These are phyloP conservation scores for Torrubiellomyces zombiae DNA, from an alignment of 2,329 filamentous ascomycete genomes.

Conservation along the genomic window DNA sequence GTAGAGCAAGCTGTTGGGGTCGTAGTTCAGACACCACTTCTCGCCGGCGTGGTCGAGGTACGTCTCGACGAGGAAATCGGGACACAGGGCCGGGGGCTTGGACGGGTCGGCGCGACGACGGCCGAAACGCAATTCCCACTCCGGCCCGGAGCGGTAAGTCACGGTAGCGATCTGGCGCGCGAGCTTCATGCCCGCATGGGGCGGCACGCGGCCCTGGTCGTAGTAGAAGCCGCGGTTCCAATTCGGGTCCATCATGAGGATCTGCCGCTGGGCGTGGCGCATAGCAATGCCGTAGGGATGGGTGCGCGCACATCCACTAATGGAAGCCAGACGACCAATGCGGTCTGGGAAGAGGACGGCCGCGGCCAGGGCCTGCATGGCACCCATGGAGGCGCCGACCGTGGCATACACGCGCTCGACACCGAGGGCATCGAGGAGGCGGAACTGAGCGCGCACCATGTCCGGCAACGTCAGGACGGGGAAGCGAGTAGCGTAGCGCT, in stretches of 20 bases:
- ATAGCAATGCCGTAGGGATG: slow-evolving; percentile 98
- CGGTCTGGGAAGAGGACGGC: slow-evolving; percentile 70
- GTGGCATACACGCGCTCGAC: slow-evolving; percentile 74
- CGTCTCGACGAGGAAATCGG: slow-evolving; percentile 94
- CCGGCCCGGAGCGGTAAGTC: slow-evolving; percentile 87
- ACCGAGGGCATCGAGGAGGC: slow-evolving; percentile 63
- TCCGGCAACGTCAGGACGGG: slow-evolving; percentile 92
- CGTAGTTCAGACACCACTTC: slow-evolving; percentile 94
- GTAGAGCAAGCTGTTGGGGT: slow-evolving; percentile 88
- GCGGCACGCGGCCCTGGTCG: slow-evolving; percentile 64
- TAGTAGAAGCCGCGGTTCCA: slow-evolving; percentile 97
- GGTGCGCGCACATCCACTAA: slow-evolving; percentile 83
- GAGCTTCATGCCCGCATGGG: slow-evolving; percentile 94
- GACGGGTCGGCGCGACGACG: slow-evolving; percentile 69
- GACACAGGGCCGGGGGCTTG: slow-evolving; percentile 83
- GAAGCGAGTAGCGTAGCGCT: slow-evolving; percentile 84
- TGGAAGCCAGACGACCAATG: slow-evolving; percentile 68
- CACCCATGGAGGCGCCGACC: slow-evolving; percentile 93
- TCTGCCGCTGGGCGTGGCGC: slow-evolving; percentile 93
- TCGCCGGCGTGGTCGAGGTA: slow-evolving; percentile 96
- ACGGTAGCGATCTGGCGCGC: slow-evolving; percentile 95
- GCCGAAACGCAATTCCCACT: slow-evolving; percentile 94
- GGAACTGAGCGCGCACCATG: slow-evolving; percentile 93
- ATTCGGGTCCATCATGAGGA: slow-evolving; percentile 96
- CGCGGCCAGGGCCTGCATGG: slow-evolving; percentile 88